Base-by-base conservation (phyloP, 2,329 filamentous ascomycete genomes). In the Elsinoe perseae region DNA sequence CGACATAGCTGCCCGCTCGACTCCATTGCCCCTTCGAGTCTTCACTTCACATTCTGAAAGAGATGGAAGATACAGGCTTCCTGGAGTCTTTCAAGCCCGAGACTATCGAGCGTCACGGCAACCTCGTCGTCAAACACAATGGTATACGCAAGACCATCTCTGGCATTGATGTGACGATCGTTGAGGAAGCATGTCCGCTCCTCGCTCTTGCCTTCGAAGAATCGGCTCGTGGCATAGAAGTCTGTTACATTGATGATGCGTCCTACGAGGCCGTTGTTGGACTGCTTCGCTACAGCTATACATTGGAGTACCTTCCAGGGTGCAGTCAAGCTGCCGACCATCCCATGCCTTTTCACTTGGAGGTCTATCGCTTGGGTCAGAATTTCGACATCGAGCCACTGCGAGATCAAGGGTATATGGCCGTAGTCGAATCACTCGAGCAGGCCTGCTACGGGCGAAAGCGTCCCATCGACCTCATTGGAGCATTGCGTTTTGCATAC, bases 161-260 rank as follows among this genome's bases (percentile, higher is more conserved):
- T 21, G 14, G 14, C 48, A 23, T 52, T 12, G 48, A 52, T 21
- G 30, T 52, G 5, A 21, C 21, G 28, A 36, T 36, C 7, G 18
- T 52, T 32, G 28, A 52, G 14, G 48, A 52, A 10, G 48, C 48
- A 3, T 52, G 48, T 23, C 48, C 48, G 6, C n/a, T 52, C 3
- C 32, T 52, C 18, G 48, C 48, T 1, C 16, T 18, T 3, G 30
- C 48, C 12, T 52, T 52, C n/a, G 48, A 52, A 20, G 25, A 28
- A 3, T 36, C 48, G 2, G 40, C 40, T 25, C 48, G 48, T 2
- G 20, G 20, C 3, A n/a, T 23, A 7, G 28, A 38, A 10, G 28
- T 36, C 2, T 52, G 48, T 16, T 52, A 52, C 32, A 36, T 52
- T n/a, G 48, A 52, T 16, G 48, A 52, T 14, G 30, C 48, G 14